Base-by-base conservation (phyloP, 441 rosid genomes). In the Gossypium davidsonii region DNA sequence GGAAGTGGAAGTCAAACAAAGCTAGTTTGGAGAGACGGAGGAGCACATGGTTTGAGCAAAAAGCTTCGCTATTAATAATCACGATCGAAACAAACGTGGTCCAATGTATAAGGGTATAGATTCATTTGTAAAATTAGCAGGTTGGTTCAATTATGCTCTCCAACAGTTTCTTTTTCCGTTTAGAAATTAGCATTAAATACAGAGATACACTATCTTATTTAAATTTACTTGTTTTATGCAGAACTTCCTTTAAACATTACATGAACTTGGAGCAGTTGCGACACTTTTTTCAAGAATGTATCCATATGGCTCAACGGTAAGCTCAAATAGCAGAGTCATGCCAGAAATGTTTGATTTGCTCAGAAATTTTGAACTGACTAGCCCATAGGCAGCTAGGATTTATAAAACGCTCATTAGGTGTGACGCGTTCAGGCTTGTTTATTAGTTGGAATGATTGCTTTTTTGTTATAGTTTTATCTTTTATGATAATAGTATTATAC, bases 11-110 rank as follows among this genome's bases (percentile, higher is more conserved):
- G 84, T 75, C 98, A 89, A 82, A 86, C 97, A 26, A 89, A 84
- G 86, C 89, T 96, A 56, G 88, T 96, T 56, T 93, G 98, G 97
- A 85, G 82, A 46, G 85, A 88, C n/a, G 82, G 82, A 83, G 67
- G 68, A 57, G 81, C 78, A 34, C 74, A 78, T 55, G 75, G 61
- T 63, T 70, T 44, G 39, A 81, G 79, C 71, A 84, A 84, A 80
- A 83, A 44, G 68, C 67, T 71, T 11, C 77, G 75, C 66, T 76
- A 61, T 21, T 73, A 73, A 51, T 70, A 76, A 80, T 51, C 70
- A 74, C 25, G 77, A 70, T 60, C 49, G 60, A 51, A 68, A 66
- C 70, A 58, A 44, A 6, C 58, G n/a, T 48, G 26, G 20, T 64
- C 23, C 59, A 49, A 17, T 25, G 15, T 56, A 44, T 53, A 49